A percentile compares a stretch with the other conserved stretches of the same genome.
These are phyloP conservation scores for Helicostylum pulchrum DNA, from an alignment of 192 early-diverging fungal genomes.

Conservation along the genomic window DNA sequence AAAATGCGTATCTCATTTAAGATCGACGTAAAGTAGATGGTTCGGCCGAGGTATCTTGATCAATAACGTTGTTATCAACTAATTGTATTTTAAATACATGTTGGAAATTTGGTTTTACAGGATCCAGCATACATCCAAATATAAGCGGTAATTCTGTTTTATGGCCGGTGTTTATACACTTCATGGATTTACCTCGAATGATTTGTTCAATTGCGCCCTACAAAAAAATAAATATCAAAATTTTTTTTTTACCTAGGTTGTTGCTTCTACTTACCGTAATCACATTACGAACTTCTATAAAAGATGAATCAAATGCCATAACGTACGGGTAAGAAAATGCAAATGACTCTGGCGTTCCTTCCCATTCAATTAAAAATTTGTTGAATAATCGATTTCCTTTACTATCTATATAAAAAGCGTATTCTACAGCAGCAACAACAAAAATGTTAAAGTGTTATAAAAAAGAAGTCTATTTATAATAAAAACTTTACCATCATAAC, in stretches of 20 bases:
- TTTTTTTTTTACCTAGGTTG: not conserved
- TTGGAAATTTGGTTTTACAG: slow-evolving; percentile 22
- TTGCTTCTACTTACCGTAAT: slow-evolving; percentile 51
- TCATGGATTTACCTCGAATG: slow-evolving; percentile 55
- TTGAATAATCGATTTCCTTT: slow-evolving; percentile 70
- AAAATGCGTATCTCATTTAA: not conserved
- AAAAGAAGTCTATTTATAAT: slow-evolving; percentile 47
- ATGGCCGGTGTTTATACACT: slow-evolving; percentile 42
- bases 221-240: not conserved
- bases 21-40: slow-evolving; percentile 2
- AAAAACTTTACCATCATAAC: slow-evolving; percentile 84
- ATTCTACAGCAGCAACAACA: slow-evolving; percentile 52
- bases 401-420: slow-evolving; percentile 88
- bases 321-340: slow-evolving; percentile 80
- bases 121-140: slow-evolving; percentile 28
- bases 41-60: slow-evolving; percentile 9
- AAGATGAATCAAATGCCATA: slow-evolving; percentile 86
- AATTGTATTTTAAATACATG: slow-evolving; percentile 21
- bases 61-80: not conserved
- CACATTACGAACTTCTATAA: slow-evolving; percentile 87
- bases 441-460: too few relatives aligned
- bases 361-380: slow-evolving; percentile 85
- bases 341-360: slow-evolving; percentile 81
- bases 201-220: slow-evolving; percentile 54
- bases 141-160: slow-evolving; percentile 25